Evolutionary conservation across 2,329 filamentous ascomycete genomes (phyloP), one percentile per base, ranked within the genome.

Genomic region (Onygena corvina): DNA sequence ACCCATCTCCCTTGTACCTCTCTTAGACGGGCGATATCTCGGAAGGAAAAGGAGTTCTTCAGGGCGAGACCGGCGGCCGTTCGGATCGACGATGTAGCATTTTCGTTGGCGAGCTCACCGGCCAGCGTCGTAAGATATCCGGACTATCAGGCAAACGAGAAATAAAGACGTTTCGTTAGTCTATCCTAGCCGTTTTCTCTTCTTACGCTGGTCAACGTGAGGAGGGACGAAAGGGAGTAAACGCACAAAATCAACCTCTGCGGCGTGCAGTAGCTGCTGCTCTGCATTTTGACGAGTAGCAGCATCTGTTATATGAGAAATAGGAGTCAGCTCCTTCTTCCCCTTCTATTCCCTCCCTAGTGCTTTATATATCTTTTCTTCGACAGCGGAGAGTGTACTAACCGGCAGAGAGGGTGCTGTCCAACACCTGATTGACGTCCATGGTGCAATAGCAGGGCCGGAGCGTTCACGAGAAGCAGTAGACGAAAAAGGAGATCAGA

Each of bases 391-490:
- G 5, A 47, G 52, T 50, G 49, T 54, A 63, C 84, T 69, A 75
- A 96, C 92, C 90, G 66, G 89, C 78, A 66, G 89, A 93, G 73
- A 96, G 81, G 70, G 92, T 96, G 76, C 89, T 90, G 72, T 87
- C 81, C 76, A 98, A 84, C 75, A 98, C 90, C 74, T 88, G 84
- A 76, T 90, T 94, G 76, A 96, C 93, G 75, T 96, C 87, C 84
- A 93, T 89, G 75, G 79, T 87, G 42, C 18, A 20, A 20, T 25
- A 20, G 8, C 30, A 31, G 9, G 11, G 25, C 25, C 31, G n/a
- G 25, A 20, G n/a, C 42, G 14, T 31, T 30, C 42, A 31, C 25
- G 27, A 14, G 12, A 21, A 30, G 42, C 9, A 46, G 11, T 2
- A 46, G 20, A 40, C 34, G 34, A 16, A n/a, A 9, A 16, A 36